A percentile compares a stretch with the other conserved stretches of the same genome.
Conservation (phyloP, 305 asterid genomes). For the Fraxinus dipetala region DNA sequence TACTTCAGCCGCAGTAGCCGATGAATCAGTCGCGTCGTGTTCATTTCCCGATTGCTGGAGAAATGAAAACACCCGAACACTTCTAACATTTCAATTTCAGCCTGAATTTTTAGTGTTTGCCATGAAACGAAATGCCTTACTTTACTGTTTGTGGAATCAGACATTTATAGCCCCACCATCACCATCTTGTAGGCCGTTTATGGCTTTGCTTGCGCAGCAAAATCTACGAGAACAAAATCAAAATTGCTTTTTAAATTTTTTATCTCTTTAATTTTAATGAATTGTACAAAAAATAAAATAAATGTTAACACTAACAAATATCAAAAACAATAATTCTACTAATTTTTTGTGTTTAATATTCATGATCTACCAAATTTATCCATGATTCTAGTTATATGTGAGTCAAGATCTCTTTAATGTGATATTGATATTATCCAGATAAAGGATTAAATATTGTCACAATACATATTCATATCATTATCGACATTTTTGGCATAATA, state of each 20-base stretch:
- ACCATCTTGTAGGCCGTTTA: conserved; percentile 23
- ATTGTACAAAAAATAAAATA: no score
- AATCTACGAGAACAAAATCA: conserved; percentile 18
- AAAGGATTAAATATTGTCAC: no score
- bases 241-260: neutral
- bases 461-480: no score
- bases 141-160: conserved; percentile 33
- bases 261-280: no score
- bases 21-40: conserved; percentile 26
- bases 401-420: no score
- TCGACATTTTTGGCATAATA: no score
- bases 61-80: conserved; percentile 27
- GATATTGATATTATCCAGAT: no score
- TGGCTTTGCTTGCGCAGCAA: conserved; percentile 26
- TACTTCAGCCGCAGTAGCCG: conserved; percentile 39
- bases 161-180: conserved; percentile 30
- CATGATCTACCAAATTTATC: no score
- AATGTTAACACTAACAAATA: no score
- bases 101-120: conserved; percentile 32
- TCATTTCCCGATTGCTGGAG: conserved; percentile 34
- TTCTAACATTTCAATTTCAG: conserved; percentile 2
- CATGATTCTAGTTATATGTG: no score
- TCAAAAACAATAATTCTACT: no score
- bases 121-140: conserved; percentile 30
- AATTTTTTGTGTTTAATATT: no score